Base-by-base conservation (phyloP, 768 basidiomycete species). In the Dioszegia crocea region DNA sequence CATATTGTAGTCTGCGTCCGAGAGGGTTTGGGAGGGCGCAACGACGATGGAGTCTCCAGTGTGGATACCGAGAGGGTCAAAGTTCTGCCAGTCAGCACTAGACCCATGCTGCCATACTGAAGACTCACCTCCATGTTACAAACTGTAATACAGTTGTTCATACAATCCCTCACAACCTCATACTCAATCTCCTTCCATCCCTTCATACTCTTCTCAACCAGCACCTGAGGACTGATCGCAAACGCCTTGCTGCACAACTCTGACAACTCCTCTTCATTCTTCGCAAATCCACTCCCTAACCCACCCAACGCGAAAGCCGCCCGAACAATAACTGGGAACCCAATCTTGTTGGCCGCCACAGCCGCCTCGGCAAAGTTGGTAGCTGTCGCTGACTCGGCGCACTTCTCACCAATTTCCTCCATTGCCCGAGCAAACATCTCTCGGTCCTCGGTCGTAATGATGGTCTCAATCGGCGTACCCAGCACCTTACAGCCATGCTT, bases 101-200 rank as follows among this genome's bases (percentile, higher is more conserved):
- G 12, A 14, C 30, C 8, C n/a, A 17, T 19, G 17, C 16, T 31
- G n/a, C 33, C 38, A 45, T 36, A 30, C 38, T 29, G 57, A 31
- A 8, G 21, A 75, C 87, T 57, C 47, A 92, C 93, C 89, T 99
- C 94, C 94, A 99, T 99, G 81, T 99, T 99, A 80, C 94, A 99
- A 63, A 98, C 94, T 0, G 93, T 94, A 80, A 98, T 98, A 75
- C 94, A 98, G 76, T 99, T 99, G 75, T 98, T 90, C 62, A 89
- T 83, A 80, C 92, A 97, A 78, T 99, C 94, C 59, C 94, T 83
- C 11, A 98, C 94, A 49, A 99, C 94, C 75, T 99, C 94, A 68
- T 99, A 99, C 80, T 99, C 94, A 65, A 99, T 94, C 81, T 99
- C 94, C 80, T 99, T 98, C 94, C 94, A 99, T 2, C 94, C 94